A percentile compares a stretch with the other conserved stretches of the same genome.
phyloP scores from a whole-genome alignment of 208 protist species.

The Trypanosoma congolense region DNA sequence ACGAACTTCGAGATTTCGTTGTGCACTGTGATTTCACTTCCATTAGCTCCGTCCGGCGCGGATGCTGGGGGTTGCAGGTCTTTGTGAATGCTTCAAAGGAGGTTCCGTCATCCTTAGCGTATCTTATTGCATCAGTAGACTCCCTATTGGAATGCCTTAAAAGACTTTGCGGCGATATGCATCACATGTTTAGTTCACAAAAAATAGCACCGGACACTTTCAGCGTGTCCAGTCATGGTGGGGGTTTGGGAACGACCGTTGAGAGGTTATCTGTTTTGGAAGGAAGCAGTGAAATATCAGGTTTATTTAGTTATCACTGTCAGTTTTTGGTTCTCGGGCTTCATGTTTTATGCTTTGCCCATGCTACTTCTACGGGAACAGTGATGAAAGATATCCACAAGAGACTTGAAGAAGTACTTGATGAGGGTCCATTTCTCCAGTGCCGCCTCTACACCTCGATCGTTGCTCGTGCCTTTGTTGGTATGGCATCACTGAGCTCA shows the following conservation, averaged over 20 bases:
- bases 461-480: conserved; percentile 21
- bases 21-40: conserved; percentile 9
- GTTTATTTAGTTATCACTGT: conserved; percentile 17
- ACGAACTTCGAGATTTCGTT: conserved; percentile 6
- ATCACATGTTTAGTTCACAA: conserved; percentile 2
- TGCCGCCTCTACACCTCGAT: conserved; percentile 31
- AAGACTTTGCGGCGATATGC: conserved; percentile 14
- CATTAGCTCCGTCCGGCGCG: conserved; percentile 14
- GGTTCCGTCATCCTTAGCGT: neutral
- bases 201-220: conserved; percentile 9
- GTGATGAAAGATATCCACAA: conserved; percentile 2
- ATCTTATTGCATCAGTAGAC: conserved; percentile 3
- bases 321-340: conserved; percentile 19
- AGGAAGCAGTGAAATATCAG: neutral
- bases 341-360: conserved; percentile 20
- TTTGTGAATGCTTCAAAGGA: conserved; percentile 6
- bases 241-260: conserved; percentile 5
- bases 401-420: conserved; percentile 7
- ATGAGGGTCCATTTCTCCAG: conserved; percentile 22
- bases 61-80: conserved; percentile 24
- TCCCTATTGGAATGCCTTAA: conserved; percentile 10
- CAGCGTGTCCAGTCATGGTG: conserved; percentile 9
- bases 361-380: conserved; percentile 8
- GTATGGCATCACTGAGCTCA: conserved; percentile 22
- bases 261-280: neutral